These are phyloP conservation scores for Cladosporium sp. DNA, from an alignment of 2,329 filamentous ascomycete genomes.

Conservation along the genomic window DNA sequence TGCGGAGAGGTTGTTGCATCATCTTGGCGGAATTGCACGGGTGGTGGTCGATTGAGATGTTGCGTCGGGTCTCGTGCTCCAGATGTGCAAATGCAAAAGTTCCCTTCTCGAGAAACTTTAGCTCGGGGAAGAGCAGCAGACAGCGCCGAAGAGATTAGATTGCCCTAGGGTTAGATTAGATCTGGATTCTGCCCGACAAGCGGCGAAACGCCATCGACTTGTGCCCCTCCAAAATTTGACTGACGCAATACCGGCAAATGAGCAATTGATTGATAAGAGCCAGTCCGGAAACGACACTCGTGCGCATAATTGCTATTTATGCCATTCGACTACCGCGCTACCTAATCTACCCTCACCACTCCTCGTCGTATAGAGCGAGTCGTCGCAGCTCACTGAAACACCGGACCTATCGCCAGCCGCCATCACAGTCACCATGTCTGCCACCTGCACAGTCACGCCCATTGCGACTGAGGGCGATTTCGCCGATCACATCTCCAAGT, in stretches of 20 bases:
- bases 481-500: conserved; percentile 60
- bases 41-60: neutral
- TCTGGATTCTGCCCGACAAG: no score
- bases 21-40: conserved; percentile 18
- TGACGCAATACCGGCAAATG: neutral
- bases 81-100: neutral
- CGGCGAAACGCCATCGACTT: neutral
- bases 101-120: neutral
- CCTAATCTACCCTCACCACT: no score
- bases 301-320: neutral
- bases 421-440: conserved; percentile 1
- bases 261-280: neutral
- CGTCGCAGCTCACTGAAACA: neutral
- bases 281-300: neutral
- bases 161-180: neutral
- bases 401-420: neutral
- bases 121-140: neutral
- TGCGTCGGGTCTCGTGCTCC: neutral
- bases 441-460: conserved; percentile 60
- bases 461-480: conserved; percentile 72
- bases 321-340: no score
- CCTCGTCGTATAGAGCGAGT: neutral
- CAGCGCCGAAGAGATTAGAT: neutral
- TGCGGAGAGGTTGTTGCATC: conserved; percentile 54
- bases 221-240: neutral